Base-by-base conservation (phyloP, 2,329 filamentous ascomycete species). In the Trichoderma breve region DNA sequence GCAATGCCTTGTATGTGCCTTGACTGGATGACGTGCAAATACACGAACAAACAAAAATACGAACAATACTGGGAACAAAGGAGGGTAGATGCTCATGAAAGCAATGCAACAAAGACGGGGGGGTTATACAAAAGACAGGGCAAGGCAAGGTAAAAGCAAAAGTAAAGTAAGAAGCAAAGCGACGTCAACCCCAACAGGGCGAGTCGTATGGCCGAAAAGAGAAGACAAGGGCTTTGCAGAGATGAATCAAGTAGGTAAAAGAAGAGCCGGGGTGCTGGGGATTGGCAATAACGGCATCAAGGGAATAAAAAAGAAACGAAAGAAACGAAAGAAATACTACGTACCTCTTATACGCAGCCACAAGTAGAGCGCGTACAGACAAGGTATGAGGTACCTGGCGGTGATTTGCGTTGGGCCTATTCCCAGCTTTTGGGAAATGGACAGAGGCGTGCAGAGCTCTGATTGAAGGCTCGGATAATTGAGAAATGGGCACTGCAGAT, bases 401-500 rank as follows among this genome's bases (percentile, higher is more conserved):
- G 39, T 32, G 71, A 72, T 62, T 66, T 30, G 61, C 68, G 36
- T 58, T 55, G 61, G 71, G 30, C 14, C 18, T 47, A 60, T 71
- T 53, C 64, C 60, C 68, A 71, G 61, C 63, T 63, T 36, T 68
- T 74, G 34, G 58, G 61, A 68, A 68, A 65, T 53, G 71, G 73
- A 75, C 72, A 72, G 73, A 65, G 74, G 73, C 70, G 60, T 70
- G 60, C 72, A 64, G 71, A 72, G 73, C 71, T 73, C 71, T 76
- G 74, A 76, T 76, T 77, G 76, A 78, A 68, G 70, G 74, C 65
- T 68, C 71, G 75, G 73, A 76, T 71, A 75, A 76, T 75, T 73
- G 76, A 76, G 76, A 75, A 77, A 73, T 74, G 74, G 74, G 76
- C 78, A 78, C 79, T 79, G 79, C 79, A 80, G 79, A 73, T 74